Evolutionary conservation across 495 filamentous ascomycete genomes (phyloP).

Genomic region (Xylaria bambusicola): DNA sequence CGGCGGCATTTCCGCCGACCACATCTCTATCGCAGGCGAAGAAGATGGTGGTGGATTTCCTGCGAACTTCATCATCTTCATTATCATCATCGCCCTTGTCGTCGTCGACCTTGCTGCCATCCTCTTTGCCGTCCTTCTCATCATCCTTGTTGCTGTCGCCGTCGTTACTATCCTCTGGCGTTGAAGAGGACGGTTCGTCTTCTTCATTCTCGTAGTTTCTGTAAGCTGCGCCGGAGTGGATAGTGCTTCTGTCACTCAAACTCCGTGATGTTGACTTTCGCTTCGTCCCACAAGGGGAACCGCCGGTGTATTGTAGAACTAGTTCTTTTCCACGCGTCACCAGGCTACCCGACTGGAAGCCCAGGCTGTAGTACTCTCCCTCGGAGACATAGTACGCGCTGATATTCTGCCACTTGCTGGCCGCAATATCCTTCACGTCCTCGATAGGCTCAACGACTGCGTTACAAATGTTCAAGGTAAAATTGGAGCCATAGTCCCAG

Average conservation of each 20-base stretch:
- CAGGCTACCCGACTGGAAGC: conserved; percentile 71
- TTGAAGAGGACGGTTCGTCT: conserved; percentile 33
- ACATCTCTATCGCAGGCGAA: conserved; percentile 89
- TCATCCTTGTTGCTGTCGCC: background rate
- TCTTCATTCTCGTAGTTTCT: conserved; percentile 43
- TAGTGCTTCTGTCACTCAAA: conserved; percentile 25
- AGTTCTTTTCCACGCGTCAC: conserved; percentile 87
- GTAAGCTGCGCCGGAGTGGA: conserved; percentile 40
- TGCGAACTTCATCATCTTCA: conserved; percentile 47
- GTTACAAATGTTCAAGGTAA: conserved; percentile 92
- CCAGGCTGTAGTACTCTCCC: conserved; percentile 79
- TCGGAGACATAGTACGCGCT: conserved; percentile 84
- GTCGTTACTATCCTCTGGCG: conserved; percentile 16
- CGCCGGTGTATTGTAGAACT: conserved; percentile 86
- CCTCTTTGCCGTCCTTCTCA: too few species aligned
- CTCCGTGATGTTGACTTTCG: conserved; percentile 20
- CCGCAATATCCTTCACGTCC: conserved; percentile 69
- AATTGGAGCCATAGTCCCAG: conserved; percentile 84
- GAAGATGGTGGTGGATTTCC: conserved; percentile 87
- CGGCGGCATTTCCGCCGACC: conserved; percentile 51
- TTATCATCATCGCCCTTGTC: conserved; percentile 47
- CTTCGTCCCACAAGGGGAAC: conserved; percentile 71
- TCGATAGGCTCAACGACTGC: conserved; percentile 76
- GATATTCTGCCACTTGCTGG: conserved; percentile 71
- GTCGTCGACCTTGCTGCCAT: conserved; percentile 32